A percentile compares a stretch with the other conserved stretches of the same genome.
These are phyloP conservation scores for Petunia secreta DNA, from an alignment of 257 asterid species.

Conservation along the genomic window DNA sequence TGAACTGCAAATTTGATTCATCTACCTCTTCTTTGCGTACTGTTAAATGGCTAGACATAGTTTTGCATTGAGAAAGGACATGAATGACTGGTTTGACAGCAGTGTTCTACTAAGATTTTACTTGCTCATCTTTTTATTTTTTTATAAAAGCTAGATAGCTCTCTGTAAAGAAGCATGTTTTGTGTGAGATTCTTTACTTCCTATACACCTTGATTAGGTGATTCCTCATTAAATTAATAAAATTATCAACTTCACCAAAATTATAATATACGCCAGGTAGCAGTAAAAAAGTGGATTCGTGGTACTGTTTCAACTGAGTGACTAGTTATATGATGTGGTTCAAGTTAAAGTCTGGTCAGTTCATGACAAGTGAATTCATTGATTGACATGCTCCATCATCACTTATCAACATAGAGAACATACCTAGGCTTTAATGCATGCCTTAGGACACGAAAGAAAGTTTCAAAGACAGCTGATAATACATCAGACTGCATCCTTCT, in stretches of 20 bases:
- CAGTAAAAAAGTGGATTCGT: not conserved
- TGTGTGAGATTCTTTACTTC: constrained; percentile 11
- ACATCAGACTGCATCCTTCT: constrained; percentile 82
- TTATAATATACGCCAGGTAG: not conserved
- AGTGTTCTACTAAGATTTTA: constrained; percentile 11
- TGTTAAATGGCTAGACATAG: constrained; percentile 5
- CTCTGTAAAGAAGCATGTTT: not conserved
- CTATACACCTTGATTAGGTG: not conserved
- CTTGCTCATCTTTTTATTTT: not conserved
- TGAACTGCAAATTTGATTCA: constrained; percentile 12
- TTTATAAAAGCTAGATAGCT: constrained; percentile 8
- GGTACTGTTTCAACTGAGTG: not conserved
- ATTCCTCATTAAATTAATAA: constrained; percentile 1
- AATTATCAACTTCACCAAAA: not conserved
- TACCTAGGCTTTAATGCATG: constrained; percentile 61
- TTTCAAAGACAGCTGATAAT: constrained; percentile 76
- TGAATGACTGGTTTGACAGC: not conserved
- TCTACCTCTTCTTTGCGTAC: constrained; percentile 12
- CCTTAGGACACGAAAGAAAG: constrained; percentile 80
- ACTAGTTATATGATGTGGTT: constrained; percentile 19
- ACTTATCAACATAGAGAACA: constrained; percentile 30
- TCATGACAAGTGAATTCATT: constrained; percentile 2
- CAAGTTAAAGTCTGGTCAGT: constrained; percentile 12
- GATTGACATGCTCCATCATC: not conserved
- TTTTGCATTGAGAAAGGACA: constrained; percentile 2